Base-by-base conservation (phyloP, 352 stramenopile genomes). In the Phytophthora ramorum region DNA sequence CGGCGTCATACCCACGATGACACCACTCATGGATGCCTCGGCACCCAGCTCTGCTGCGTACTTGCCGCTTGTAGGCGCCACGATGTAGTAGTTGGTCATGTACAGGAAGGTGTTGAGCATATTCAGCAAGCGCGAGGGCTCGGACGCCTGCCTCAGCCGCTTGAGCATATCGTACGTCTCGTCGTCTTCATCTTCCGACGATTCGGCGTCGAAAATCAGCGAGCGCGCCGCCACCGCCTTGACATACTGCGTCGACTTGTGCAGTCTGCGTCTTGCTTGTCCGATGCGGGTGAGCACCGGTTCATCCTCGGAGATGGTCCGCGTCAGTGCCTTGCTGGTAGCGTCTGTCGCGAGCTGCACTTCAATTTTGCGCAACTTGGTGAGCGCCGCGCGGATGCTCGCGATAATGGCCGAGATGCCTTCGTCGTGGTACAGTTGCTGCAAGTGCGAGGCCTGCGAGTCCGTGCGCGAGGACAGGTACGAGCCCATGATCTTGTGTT, bases 11-110 rank as follows among this genome's bases (percentile, higher is more conserved):
- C 96, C 97, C 63, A 99, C 97, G 52, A 99, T 98, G 9, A 98
- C 85, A 45, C 94, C 93, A 22, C 88, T 97, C 63, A 98, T 83
- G 5, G 95, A 91, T 4, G 92, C 85, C 53, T 95, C 82, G 0
- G 84, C 94, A 22, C 96, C 96, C 22, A 99, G 73, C 32, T 88
- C 84, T 1, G 83, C 86, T 0, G 95, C 91, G 71, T 99, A 99
- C 46, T 97, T 83, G 50, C 90, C 90, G 63, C 88, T 97, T 17
- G 95, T 98, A 7, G 97, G 97, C 35, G 95, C 94, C 10, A 98
- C 95, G 70, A 99, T 98, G 81, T 98, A 98, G 81, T 99, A 99
- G 83, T 99, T 99, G 51, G 90, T 97, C 95, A 99, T 98, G 83
- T 99, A 99, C 32, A 99, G 76, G 75, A 98, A 98, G 3, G 96